Evolutionary conservation across 768 basidiomycete genomes (phyloP), one percentile per base, ranked within the genome.

Genomic region (Boletus eberwhitei): DNA sequence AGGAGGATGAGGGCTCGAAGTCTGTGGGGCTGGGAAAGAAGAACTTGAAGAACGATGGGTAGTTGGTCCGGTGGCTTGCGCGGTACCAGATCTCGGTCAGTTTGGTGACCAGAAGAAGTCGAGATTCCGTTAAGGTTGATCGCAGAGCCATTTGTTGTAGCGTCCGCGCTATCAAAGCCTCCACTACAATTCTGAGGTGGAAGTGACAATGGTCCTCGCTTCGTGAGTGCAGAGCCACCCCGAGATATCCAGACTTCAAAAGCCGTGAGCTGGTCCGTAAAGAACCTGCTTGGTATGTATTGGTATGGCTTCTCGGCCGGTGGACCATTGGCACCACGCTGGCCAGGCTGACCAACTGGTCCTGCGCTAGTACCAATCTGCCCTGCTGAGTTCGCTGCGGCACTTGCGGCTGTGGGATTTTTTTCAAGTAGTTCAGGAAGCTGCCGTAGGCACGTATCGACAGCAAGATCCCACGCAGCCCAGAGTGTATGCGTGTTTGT

Each of bases 171-270:
- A 32, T 69, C 64, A 21, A 55, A 66, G 34, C 67, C 68, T 43
- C 69, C 71, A 6, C 64, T 59, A 32, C 73, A 76, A 19, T 62
- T 77, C 26, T 74, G 74, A 17, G 76, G 72, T 2, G 89, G 88
- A 17, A 90, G 75, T 5, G 90, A 88, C 63, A 88, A 66, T 1
- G 88, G 89, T 0, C 90, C 91, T 26, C 81, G 81, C 57, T 81
- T 85, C 2, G 89, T 90, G 48, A 92, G 73, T 0, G 90, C 90
- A 3, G 90, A 90, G 1, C 90, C 93, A 17, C 95, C 93, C 43
- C 95, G 84, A 5, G 92, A 92, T 59, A 99, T 92, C 97, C 96
- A 99, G 26, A 98, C 92, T 66, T 98, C 93, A 64, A 99, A 98
- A 2, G 96, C 97, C 0, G 93, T 95, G 24, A 99, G 80, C 65